A percentile compares a stretch with the other conserved stretches of the same genome.
Evolutionary conservation across 192 early-diverging fungal species (phyloP).

Genomic region (Umbelopsis ramanniana): DNA sequence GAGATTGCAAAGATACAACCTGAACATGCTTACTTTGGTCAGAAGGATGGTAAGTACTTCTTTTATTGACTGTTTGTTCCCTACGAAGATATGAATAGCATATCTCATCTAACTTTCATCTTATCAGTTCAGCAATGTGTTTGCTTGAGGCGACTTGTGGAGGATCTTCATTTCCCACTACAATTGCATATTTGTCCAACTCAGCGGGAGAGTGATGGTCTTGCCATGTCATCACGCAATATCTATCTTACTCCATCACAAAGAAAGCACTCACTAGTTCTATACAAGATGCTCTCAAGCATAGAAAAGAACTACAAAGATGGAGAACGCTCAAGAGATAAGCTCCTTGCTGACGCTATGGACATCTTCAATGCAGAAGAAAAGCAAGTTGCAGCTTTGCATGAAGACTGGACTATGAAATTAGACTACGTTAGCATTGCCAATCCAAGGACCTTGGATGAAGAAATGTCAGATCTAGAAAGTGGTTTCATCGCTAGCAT

Average conservation of each 20-base stretch:
- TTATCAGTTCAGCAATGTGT: constrained; percentile 80
- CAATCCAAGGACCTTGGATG: constrained; percentile 67
- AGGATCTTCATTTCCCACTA: constrained; percentile 83
- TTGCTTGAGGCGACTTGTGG: constrained; percentile 76
- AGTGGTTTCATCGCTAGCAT: constrained; percentile 80
- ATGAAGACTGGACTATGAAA: constrained; percentile 54
- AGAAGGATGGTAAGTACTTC: constrained; percentile 80
- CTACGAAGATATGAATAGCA: neutral
- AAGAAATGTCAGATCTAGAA: constrained; percentile 39
- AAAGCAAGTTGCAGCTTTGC: constrained; percentile 41
- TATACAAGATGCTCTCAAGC: constrained; percentile 72
- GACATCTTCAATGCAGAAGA: constrained; percentile 53
- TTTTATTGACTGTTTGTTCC: neutral
- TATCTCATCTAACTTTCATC: neutral
- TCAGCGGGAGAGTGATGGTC: constrained; percentile 75
- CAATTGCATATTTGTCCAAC: constrained; percentile 76
- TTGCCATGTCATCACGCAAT: constrained; percentile 93
- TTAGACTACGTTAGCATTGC: constrained; percentile 89
- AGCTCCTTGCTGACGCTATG: constrained; percentile 52
- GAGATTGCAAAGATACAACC: constrained; percentile 59
- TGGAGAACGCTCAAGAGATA: constrained; percentile 42
- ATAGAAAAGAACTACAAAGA: constrained; percentile 51
- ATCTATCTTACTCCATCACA: constrained; percentile 78
- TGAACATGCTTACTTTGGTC: constrained; percentile 86
- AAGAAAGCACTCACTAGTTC: constrained; percentile 67